Evolutionary conservation across 148 eudicot species (phyloP).

Genomic region (Camellia granthamiana): DNA sequence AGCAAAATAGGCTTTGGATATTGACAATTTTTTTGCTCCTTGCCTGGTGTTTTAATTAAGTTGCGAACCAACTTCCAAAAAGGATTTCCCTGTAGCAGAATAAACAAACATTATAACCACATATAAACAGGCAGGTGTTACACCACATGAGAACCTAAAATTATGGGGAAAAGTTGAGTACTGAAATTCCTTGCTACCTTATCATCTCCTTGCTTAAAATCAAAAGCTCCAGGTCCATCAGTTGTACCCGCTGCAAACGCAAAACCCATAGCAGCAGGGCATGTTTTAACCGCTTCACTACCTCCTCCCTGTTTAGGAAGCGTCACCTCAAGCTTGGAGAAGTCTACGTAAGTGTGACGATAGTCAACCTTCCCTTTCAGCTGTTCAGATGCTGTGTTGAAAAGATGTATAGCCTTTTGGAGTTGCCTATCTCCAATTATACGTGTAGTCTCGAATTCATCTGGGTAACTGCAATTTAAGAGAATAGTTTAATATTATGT

Average conservation of each 20-base stretch:
- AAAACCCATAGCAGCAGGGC: constrained; percentile 98
- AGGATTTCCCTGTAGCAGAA: constrained; percentile 65
- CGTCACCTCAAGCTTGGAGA: constrained; percentile 75
- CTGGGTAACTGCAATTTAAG: constrained; percentile 66
- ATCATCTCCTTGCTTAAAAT: constrained; percentile 91
- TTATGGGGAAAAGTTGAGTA: neutral
- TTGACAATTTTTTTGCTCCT: constrained; percentile 77
- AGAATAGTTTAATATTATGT: neutral
- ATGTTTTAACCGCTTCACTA: constrained; percentile 60
- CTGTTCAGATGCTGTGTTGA: constrained; percentile 70
- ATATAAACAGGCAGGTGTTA: neutral
- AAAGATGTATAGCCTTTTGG: constrained; percentile 79
- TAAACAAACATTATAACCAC: constrained; percentile 6
- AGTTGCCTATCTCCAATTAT: constrained; percentile 89
- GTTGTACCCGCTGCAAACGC: constrained; percentile 99
- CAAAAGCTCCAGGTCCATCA: constrained; percentile 98
- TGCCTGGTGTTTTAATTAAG: constrained; percentile 59
- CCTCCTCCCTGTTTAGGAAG: constrained; percentile 57
- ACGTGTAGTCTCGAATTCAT: constrained; percentile 96
- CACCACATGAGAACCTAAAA: neutral
- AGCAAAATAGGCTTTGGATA: constrained; percentile 82
- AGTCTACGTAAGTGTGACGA: constrained; percentile 74
- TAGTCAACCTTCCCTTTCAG: constrained; percentile 76
- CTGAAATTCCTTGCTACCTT: constrained; percentile 32
- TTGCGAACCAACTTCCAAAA: constrained; percentile 87